Percentiles rank a stretch among this genome's conserved stretches.
Evolutionary conservation across 306 rosid genomes (phyloP).

Genomic region (Malus domestica): ASM211411v1 NC_041805.1:23316501-23317000

Average conservation of each 20-base stretch:
- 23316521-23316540: conserved; percentile 59
- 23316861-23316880: conserved; percentile 10
- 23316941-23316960: conserved; percentile 23
- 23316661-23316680: conserved; percentile 56
- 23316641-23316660: conserved; percentile 58
- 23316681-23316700: conserved; percentile 56
- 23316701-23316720: conserved; percentile 69
- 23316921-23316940: conserved; percentile 23
- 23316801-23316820: background rate
- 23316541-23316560: conserved; percentile 41
- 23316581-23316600: conserved; percentile 62
- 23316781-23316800: conserved; percentile 31
- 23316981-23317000: background rate
- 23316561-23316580: conserved; percentile 62
- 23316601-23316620: conserved; percentile 59
- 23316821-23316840: background rate
- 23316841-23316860: conserved; percentile 11
- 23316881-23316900: conserved; percentile 16
- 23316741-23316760: conserved; percentile 49
- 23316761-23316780: conserved; percentile 47
- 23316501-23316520: conserved; percentile 39
- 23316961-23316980: conserved; percentile 30
- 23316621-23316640: conserved; percentile 63
- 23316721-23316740: conserved; percentile 46
- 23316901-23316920: conserved; percentile 1